Conservation (phyloP, 1,139 yeast species). For the Blastobotrys illinoisensis region DNA sequence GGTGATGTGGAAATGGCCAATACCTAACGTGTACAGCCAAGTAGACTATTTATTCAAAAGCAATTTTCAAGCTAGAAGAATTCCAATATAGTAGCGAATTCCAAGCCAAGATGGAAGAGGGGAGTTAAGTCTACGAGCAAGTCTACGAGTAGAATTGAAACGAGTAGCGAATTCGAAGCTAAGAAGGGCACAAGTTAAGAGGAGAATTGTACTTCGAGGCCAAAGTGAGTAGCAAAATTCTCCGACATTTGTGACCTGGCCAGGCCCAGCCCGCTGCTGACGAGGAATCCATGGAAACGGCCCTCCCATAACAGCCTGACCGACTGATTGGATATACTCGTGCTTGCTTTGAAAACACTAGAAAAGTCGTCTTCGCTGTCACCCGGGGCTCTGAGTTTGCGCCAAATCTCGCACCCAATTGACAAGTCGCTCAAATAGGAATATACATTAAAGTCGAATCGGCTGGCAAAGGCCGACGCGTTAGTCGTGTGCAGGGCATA, state of each 20-base stretch:
- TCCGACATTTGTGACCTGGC: slow-evolving; percentile 20
- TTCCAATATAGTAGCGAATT: no score
- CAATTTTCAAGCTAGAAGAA: no score
- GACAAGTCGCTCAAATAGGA: slow-evolving; percentile 86
- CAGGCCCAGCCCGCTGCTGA: slow-evolving; percentile 68
- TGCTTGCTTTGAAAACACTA: slow-evolving; percentile 69
- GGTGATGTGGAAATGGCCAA: slow-evolving; percentile 1
- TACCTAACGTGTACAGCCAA: background rate
- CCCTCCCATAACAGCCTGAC: slow-evolving; percentile 84
- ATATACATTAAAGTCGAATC: slow-evolving; percentile 84
- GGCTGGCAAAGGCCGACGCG: slow-evolving; percentile 72
- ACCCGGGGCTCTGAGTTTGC: slow-evolving; percentile 16
- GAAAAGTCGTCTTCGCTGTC: slow-evolving; percentile 33
- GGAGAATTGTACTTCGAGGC: slow-evolving; percentile 36
- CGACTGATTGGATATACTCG: slow-evolving; percentile 60
- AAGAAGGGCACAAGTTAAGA: no score
- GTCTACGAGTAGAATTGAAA: no score
- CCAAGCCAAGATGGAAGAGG: no score
- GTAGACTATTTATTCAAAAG: background rate
- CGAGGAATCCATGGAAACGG: slow-evolving; percentile 67
- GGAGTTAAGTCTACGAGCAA: no score
- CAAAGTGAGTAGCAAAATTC: slow-evolving; percentile 23
- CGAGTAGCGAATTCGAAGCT: no score
- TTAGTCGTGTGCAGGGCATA: slow-evolving; percentile 80
- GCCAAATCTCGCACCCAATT: slow-evolving; percentile 80